Conservation (phyloP, 2,329 filamentous ascomycete species). For the Cytospora piceicola region DNA sequence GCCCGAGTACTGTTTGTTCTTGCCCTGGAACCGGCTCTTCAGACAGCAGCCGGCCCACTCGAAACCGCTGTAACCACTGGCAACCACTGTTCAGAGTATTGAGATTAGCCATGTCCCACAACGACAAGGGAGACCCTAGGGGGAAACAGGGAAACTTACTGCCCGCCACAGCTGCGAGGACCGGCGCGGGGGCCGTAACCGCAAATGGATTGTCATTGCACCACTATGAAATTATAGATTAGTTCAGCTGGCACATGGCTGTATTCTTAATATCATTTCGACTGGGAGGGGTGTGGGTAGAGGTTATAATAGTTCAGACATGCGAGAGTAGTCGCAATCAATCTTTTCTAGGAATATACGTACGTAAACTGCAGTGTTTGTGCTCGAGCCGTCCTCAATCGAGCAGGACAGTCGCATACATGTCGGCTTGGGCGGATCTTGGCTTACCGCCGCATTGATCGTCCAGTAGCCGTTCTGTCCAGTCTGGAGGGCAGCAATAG, state of each 20-base stretch:
- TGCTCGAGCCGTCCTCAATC: not conserved
- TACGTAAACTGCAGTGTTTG: constrained; percentile 6
- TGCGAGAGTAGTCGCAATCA: not conserved
- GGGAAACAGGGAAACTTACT: not conserved
- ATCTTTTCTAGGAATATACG: not conserved
- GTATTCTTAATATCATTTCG: too few species aligned
- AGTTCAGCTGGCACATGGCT: not conserved
- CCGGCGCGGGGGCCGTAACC: not conserved
- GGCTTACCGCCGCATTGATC: not conserved
- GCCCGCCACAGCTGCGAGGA: not conserved
- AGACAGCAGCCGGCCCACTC: constrained; percentile 6
- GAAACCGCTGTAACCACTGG: not conserved
- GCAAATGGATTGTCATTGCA: constrained; percentile 2
- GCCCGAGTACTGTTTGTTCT: constrained; percentile 1
- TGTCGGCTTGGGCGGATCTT: not conserved
- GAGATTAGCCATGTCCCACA: too few species aligned
- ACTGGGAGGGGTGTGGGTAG: too few species aligned
- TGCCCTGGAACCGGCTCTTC: not conserved
- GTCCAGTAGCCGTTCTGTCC: not conserved
- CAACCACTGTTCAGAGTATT: not conserved
- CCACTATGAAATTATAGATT: not conserved
- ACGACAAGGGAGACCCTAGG: too few species aligned
- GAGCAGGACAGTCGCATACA: constrained; percentile 8
- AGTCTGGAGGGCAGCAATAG: not conserved
- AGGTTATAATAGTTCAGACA: too few species aligned